A percentile compares a stretch with the other conserved stretches of the same genome.
Conservation (phyloP, 2,329 filamentous ascomycete species). For the Exophiala calicioides region DNA sequence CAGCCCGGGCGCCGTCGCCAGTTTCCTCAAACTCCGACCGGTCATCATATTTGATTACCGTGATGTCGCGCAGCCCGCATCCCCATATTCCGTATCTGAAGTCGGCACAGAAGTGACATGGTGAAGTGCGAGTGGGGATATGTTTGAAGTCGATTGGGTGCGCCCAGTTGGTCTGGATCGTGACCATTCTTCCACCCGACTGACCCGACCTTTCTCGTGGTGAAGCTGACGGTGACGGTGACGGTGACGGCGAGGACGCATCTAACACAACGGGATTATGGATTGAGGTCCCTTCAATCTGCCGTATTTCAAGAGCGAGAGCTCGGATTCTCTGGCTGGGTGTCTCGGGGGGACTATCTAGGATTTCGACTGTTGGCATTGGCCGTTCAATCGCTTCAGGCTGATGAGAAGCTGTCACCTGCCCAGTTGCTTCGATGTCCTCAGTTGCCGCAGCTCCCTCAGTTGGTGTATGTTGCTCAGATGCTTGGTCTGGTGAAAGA, state of each 20-base stretch:
- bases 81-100: constrained; percentile 30
- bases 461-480: too few species aligned
- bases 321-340: neutral
- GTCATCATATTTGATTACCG: constrained; percentile 19
- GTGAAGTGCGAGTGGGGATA: constrained; percentile 1
- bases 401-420: too few species aligned
- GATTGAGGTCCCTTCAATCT: too few species aligned
- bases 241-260: constrained; percentile 12
- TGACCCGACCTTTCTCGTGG: neutral
- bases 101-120: constrained; percentile 31
- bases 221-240: neutral
- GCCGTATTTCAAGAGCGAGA: neutral
- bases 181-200: constrained; percentile 7
- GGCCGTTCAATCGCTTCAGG: constrained; percentile 6
- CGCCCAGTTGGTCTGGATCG: constrained; percentile 26
- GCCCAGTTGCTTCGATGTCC: too few species aligned
- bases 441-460: too few species aligned
- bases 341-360: too few species aligned
- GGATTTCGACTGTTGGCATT: too few species aligned
- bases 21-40: constrained; percentile 19
- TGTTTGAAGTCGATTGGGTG: constrained; percentile 31
- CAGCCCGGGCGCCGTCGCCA: constrained; percentile 20
- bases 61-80: constrained; percentile 14
- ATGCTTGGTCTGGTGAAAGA: too few species aligned
- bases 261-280: constrained; percentile 17